phyloP scores from a whole-genome alignment of 2,329 filamentous ascomycete species.

The Biscogniauxia sp. region DNA sequence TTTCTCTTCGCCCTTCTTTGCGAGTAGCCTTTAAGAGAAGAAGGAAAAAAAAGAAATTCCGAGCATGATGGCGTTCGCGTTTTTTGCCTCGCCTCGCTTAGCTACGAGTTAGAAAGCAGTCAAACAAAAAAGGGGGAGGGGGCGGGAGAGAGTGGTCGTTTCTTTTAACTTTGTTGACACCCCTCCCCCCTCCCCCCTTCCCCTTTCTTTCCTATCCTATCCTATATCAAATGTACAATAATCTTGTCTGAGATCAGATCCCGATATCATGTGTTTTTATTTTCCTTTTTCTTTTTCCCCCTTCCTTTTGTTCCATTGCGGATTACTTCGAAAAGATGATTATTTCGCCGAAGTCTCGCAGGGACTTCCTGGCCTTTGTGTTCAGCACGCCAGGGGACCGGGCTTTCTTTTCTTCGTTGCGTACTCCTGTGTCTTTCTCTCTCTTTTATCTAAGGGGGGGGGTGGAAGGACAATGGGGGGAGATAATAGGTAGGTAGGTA shows the following conservation, averaged over 20 bases:
- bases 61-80: neutral
- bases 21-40: too few relatives aligned
- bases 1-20: too few relatives aligned
- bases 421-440: too few relatives aligned
- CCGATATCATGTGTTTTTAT: neutral
- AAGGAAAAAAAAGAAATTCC: neutral
- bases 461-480: too few relatives aligned
- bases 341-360: neutral
- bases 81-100: neutral
- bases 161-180: neutral
- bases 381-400: neutral
- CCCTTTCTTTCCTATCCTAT: too few relatives aligned
- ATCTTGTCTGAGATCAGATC: neutral
- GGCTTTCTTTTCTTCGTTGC: neutral
- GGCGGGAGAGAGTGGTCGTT: neutral
- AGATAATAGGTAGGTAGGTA: too few relatives aligned
- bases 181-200: too few relatives aligned
- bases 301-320: neutral
- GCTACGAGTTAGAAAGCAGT: too few relatives aligned
- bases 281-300: too few relatives aligned
- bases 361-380: neutral
- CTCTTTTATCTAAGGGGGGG: too few relatives aligned
- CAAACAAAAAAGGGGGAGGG: too few relatives aligned
- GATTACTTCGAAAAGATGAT: neutral
- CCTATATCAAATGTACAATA: too few relatives aligned